Percentiles rank a stretch among this genome's conserved stretches.
Evolutionary conservation across 2,329 filamentous ascomycete species (phyloP).

Genomic region (Ceratocystis smalleyi): DNA sequence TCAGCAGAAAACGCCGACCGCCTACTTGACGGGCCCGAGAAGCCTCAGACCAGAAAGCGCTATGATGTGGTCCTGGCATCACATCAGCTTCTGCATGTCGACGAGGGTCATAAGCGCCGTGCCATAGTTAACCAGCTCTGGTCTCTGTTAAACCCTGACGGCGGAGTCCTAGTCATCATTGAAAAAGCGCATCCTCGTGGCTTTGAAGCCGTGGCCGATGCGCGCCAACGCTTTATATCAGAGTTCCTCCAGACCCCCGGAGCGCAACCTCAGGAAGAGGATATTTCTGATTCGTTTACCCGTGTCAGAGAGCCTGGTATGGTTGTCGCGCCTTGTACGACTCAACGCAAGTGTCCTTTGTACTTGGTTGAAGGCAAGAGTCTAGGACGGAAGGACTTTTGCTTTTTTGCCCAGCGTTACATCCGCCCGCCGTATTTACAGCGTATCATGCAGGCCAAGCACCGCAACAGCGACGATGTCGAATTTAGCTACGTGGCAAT

Average conservation of each 20-base stretch:
- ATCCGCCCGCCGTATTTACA: constrained; percentile 72
- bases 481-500: constrained; percentile 82
- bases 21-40: constrained; percentile 41
- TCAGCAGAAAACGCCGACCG: constrained; percentile 42
- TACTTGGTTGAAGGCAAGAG: constrained; percentile 56
- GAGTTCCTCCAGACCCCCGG: constrained; percentile 46
- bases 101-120: constrained; percentile 62
- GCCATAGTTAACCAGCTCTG: constrained; percentile 76
- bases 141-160: constrained; percentile 67
- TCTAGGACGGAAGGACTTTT: constrained; percentile 70
- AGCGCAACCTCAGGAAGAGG: constrained; percentile 24
- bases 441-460: constrained; percentile 49
- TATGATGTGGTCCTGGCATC: constrained; percentile 86
- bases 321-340: constrained; percentile 69
- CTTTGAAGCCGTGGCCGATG: constrained; percentile 80
- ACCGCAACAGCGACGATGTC: constrained; percentile 76
- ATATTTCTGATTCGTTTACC: constrained; percentile 19
- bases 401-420: constrained; percentile 80
- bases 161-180: constrained; percentile 70
- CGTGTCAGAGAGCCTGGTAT: constrained; percentile 43
- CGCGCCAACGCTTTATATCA: constrained; percentile 62
- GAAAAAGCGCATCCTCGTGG: constrained; percentile 86
- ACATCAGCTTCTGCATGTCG: constrained; percentile 61
- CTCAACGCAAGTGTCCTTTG: constrained; percentile 79
- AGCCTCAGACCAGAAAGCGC: constrained; percentile 50